These are phyloP conservation scores for Daedaleopsis nitida DNA, from an alignment of 768 basidiomycete genomes.

Conservation along the genomic window DNA sequence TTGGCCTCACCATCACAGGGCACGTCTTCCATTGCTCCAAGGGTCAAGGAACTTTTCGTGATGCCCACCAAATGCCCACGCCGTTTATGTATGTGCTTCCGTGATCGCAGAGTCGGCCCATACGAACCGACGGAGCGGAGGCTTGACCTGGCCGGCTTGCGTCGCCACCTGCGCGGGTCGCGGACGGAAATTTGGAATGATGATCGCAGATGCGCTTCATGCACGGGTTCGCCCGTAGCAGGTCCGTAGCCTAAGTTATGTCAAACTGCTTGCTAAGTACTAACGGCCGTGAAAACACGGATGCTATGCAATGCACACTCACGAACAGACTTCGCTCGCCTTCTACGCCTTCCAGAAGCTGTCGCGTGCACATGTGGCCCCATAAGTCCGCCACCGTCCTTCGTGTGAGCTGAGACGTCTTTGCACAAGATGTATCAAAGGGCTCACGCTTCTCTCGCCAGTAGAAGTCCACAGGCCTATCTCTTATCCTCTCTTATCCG, in stretches of 20 bases:
- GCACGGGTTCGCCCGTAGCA: not conserved
- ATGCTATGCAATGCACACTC: not conserved
- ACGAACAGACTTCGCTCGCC: too few relatives aligned
- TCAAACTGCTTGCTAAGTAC: constrained; percentile 1
- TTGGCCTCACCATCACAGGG: not conserved
- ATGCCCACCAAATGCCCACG: not conserved
- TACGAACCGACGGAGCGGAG: not conserved
- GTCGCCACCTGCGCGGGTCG: not conserved
- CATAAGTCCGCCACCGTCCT: constrained; percentile 1
- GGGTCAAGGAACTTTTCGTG: not conserved
- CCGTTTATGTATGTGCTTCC: not conserved
- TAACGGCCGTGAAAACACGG: not conserved
- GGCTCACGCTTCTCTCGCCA: not conserved
- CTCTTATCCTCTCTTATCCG: constrained; percentile 5
- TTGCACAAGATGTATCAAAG: not conserved
- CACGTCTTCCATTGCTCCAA: not conserved
- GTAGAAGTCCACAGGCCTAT: not conserved
- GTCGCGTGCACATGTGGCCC: constrained; percentile 5
- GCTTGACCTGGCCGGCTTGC: not conserved
- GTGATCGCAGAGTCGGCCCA: constrained; percentile 6
- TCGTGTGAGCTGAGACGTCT: not conserved
- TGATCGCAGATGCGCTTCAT: constrained; percentile 9
- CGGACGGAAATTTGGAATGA: not conserved
- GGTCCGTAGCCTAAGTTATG: constrained; percentile 10
- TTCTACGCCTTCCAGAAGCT: not conserved